phyloP scores from a whole-genome alignment of 169 alveolate species.

The Cryptosporidium meleagridis region DNA sequence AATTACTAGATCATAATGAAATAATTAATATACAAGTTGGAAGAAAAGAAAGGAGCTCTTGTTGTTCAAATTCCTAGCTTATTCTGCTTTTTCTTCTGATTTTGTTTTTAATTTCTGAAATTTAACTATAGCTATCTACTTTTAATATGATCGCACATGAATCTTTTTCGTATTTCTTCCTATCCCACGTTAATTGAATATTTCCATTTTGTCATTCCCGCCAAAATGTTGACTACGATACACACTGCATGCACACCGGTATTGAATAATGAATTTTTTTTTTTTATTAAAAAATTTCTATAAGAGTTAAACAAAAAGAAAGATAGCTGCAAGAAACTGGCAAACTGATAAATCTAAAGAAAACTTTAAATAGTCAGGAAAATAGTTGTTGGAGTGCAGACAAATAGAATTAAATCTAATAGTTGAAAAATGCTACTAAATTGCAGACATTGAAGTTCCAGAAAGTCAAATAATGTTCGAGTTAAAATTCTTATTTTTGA shows the following conservation, averaged over 20 bases:
- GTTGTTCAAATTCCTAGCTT: not conserved
- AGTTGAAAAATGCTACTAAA: not conserved
- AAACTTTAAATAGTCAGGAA: not conserved
- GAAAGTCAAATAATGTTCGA: not conserved
- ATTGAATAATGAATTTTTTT: not conserved
- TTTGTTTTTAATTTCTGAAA: no score
- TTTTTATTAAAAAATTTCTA: not conserved
- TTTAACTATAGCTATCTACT: not conserved
- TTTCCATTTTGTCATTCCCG: conserved; percentile 4
- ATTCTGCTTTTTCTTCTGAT: no score
- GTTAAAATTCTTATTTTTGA: not conserved
- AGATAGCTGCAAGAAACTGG: not conserved
- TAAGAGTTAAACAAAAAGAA: not conserved
- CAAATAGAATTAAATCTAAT: no score
- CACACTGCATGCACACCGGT: conserved; percentile 74
- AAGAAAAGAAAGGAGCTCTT: no score
- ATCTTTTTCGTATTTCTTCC: not conserved
- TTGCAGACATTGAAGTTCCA: not conserved
- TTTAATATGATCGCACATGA: not conserved
- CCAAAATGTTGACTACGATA: conserved; percentile 60
- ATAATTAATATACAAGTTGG: not conserved
- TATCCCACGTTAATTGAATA: not conserved
- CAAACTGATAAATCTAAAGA: no score
- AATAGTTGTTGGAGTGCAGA: not conserved
- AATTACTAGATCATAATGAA: conserved; percentile 11